phyloP scores from a whole-genome alignment of 345 rosid species.

The Passiflora organensis region DNA sequence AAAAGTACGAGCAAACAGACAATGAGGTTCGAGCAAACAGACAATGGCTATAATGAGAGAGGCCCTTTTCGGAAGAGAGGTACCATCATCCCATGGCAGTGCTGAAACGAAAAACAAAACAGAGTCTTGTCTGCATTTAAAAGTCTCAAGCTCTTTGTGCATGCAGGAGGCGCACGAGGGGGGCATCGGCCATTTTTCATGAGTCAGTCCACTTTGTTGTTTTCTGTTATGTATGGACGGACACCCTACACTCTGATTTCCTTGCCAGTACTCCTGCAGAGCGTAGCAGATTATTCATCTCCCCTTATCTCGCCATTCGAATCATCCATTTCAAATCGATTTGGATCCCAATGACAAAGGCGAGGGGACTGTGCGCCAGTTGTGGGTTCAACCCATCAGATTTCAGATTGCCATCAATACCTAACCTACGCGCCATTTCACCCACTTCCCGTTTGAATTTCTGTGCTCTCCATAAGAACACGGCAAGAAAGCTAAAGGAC shows the following conservation, averaged over 20 bases:
- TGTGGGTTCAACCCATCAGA: no score
- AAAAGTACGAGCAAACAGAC: neutral
- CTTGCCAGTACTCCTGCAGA: neutral
- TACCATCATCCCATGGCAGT: no score
- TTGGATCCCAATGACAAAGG: no score
- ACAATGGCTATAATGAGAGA: neutral
- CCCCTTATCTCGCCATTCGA: neutral
- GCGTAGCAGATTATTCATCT: neutral
- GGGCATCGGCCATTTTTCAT: neutral
- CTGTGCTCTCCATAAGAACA: no score
- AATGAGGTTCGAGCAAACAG: neutral
- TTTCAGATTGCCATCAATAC: no score
- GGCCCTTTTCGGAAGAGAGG: no score
- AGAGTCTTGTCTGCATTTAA: conserved; percentile 5
- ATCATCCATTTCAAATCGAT: no score
- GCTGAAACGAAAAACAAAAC: neutral
- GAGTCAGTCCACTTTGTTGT: neutral
- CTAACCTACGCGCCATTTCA: no score
- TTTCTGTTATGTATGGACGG: neutral
- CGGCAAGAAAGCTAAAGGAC: no score
- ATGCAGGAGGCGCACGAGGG: conserved; percentile 5
- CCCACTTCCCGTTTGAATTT: no score
- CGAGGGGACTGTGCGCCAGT: no score
- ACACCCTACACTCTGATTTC: no score
- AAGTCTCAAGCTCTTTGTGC: neutral